These are phyloP conservation scores for Xylariaceae sp. DNA, from an alignment of 2,329 filamentous ascomycete species.

Conservation along the genomic window DNA sequence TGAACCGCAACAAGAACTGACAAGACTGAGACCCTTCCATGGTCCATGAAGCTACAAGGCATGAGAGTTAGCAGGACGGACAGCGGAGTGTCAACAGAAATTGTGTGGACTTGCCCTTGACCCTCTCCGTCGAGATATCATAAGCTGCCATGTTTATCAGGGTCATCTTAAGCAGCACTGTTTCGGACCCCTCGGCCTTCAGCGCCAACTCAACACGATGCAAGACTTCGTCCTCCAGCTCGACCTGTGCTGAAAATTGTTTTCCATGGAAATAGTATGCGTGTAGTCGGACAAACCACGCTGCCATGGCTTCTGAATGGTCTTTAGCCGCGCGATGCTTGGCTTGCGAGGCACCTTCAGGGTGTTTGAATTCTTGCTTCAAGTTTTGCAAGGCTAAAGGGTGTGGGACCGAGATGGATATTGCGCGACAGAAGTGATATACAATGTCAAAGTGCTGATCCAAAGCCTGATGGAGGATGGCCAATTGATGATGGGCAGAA, in stretches of 20 bases:
- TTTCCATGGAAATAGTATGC: slow-evolving; percentile 76
- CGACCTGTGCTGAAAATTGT: slow-evolving; percentile 67
- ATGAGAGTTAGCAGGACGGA: slow-evolving; percentile 12
- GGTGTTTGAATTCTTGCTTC: slow-evolving; percentile 64
- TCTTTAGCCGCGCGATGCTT: slow-evolving; percentile 39
- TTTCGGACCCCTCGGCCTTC: slow-evolving; percentile 60
- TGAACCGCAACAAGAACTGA: slow-evolving; percentile 68
- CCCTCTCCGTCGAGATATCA: slow-evolving; percentile 59
- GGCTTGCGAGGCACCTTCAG: slow-evolving; percentile 36
- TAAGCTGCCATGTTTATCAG: slow-evolving; percentile 84
- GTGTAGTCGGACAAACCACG: slow-evolving; percentile 83
- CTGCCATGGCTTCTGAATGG: slow-evolving; percentile 59
- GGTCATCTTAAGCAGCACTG: slow-evolving; percentile 69
- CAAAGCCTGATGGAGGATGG: slow-evolving; percentile 74
- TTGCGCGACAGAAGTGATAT: slow-evolving; percentile 83
- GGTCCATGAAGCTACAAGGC: slow-evolving; percentile 40
- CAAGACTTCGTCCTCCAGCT: slow-evolving; percentile 81
- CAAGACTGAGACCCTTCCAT: slow-evolving; percentile 42
- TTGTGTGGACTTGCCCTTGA: slow-evolving; percentile 44
- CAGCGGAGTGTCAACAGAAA: not conserved
- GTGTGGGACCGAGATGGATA: slow-evolving; percentile 69
- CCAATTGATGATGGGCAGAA: slow-evolving; percentile 82
- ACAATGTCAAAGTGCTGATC: slow-evolving; percentile 77
- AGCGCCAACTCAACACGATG: slow-evolving; percentile 69
- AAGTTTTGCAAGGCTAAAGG: slow-evolving; percentile 71